Evolutionary conservation across 805 yeast genomes (phyloP).

Genomic region (Candida suzukii): DNA sequence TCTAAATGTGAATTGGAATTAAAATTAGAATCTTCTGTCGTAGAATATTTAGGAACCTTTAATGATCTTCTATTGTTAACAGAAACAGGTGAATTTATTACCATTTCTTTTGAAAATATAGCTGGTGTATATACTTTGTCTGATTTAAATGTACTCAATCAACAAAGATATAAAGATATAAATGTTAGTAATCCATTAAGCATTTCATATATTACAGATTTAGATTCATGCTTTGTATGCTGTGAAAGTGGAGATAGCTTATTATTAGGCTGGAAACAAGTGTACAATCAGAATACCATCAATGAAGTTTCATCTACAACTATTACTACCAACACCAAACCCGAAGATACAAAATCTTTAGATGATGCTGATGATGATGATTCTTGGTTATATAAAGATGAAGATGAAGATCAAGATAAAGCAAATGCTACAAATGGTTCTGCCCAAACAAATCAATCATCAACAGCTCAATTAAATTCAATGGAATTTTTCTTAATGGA

Average conservation of each 20-base stretch:
- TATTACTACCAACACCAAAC: constrained; percentile 6
- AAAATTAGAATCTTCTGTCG: constrained; percentile 45
- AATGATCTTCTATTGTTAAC: constrained; percentile 32
- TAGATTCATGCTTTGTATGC: constrained; percentile 48
- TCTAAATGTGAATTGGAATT: constrained; percentile 48
- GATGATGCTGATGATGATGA: constrained; percentile 34
- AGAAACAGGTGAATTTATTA: constrained; percentile 36
- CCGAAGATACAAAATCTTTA: no score
- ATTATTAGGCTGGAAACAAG: constrained; percentile 35
- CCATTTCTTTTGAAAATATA: constrained; percentile 24
- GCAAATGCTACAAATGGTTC: neutral
- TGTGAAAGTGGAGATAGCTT: constrained; percentile 54
- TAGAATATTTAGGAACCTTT: constrained; percentile 26
- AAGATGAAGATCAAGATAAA: constrained; percentile 20
- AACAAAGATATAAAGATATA: constrained; percentile 14
- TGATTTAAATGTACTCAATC: constrained; percentile 12
- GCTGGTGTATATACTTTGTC: constrained; percentile 28
- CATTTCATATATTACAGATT: constrained; percentile 31
- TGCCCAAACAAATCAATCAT: no score
- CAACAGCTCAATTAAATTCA: neutral
- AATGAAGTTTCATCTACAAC: constrained; percentile 4
- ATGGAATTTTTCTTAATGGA: constrained; percentile 42
- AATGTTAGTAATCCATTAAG: constrained; percentile 29
- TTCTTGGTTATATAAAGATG: constrained; percentile 30
- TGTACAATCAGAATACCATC: no score